phyloP scores from a whole-genome alignment of 192 early-diverging fungal genomes.

The Oehlia diaphana region DNA sequence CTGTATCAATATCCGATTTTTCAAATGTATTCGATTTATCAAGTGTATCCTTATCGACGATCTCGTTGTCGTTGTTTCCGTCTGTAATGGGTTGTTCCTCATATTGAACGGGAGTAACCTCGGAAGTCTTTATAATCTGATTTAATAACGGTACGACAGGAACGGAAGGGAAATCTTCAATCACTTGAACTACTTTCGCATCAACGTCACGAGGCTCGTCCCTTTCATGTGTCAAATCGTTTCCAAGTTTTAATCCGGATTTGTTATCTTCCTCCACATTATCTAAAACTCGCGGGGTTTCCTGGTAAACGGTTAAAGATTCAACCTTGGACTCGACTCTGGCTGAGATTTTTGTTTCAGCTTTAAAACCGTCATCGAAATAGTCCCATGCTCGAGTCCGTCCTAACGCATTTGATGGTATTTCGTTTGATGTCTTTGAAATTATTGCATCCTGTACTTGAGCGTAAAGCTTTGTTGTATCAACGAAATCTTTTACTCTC shows the following conservation, averaged over 20 bases:
- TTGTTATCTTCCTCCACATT: background rate
- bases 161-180: background rate
- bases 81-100: background rate
- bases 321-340: background rate
- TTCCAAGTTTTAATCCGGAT: background rate
- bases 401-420: background rate
- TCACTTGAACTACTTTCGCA: background rate
- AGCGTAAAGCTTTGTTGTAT: background rate
- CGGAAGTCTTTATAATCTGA: background rate
- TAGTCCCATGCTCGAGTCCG: background rate
- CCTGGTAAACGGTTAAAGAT: background rate
- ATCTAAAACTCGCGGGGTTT: background rate
- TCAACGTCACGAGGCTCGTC: background rate
- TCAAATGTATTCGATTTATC: background rate
- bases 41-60: background rate
- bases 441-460: background rate
- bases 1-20: background rate
- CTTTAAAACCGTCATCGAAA: background rate
- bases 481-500: background rate
- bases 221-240: background rate
- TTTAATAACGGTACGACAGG: background rate
- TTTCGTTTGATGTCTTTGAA: background rate
- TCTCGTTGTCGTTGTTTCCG: too few species aligned
- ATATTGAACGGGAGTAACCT: background rate
- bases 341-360: background rate